Percentiles rank a stretch among this genome's conserved stretches.
Conservation (phyloP, 2,329 filamentous ascomycete species). For the Scortechinia acanthostroma region DNA sequence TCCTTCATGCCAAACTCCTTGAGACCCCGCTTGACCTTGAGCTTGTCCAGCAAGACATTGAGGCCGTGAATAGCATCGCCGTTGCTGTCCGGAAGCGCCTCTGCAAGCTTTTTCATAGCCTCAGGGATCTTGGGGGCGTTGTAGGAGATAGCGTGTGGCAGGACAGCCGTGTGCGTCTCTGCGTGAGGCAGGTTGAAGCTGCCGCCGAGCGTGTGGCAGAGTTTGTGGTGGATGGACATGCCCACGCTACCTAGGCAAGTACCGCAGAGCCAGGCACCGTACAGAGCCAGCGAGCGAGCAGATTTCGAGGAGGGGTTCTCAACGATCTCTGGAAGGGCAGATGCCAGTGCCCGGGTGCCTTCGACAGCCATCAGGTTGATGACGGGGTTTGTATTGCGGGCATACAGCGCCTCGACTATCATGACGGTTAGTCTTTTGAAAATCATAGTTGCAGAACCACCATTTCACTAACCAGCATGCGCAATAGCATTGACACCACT, state of each 20-base stretch:
- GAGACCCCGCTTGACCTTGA: constrained; percentile 42
- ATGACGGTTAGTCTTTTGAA: not conserved
- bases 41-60: constrained; percentile 42
- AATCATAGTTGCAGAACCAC: constrained; percentile 2
- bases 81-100: constrained; percentile 42
- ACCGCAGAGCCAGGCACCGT: constrained; percentile 60
- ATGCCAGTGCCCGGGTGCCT: constrained; percentile 42
- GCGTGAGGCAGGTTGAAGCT: constrained; percentile 58
- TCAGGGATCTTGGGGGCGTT: constrained; percentile 46
- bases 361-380: constrained; percentile 49
- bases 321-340: constrained; percentile 41
- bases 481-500: constrained; percentile 63
- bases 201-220: constrained; percentile 59
- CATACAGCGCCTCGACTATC: constrained; percentile 55
- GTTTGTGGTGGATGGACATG: constrained; percentile 63
- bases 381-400: constrained; percentile 52
- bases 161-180: constrained; percentile 55
- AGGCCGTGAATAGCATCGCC: constrained; percentile 49
- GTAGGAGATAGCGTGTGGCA: constrained; percentile 57
- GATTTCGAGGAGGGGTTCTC: constrained; percentile 28
- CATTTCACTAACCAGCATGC: constrained; percentile 36
- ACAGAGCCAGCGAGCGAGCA: constrained; percentile 43
- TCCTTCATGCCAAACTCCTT: constrained; percentile 51
- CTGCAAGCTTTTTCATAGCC: constrained; percentile 41
- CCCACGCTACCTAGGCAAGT: constrained; percentile 48